These are phyloP conservation scores for Mortierella sp. DNA, from an alignment of 371 early-diverging fungal species.

Conservation along the genomic window DNA sequence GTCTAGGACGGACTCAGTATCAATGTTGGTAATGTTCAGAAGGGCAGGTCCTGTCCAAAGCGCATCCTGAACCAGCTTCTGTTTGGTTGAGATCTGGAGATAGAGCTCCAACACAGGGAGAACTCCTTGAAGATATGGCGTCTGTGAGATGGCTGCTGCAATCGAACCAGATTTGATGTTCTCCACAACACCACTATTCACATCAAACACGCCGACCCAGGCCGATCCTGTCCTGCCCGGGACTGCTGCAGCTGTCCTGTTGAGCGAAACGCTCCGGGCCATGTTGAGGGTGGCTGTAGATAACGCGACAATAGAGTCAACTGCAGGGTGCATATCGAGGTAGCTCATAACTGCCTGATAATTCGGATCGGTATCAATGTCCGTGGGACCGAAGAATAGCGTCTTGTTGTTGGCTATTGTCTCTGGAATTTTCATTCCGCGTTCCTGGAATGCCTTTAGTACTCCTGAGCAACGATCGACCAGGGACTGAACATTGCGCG, in stretches of 20 bases:
- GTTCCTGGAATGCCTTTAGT: conserved; percentile 26
- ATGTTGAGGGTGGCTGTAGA: conserved; percentile 22
- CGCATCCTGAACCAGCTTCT: conserved; percentile 9
- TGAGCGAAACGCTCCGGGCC: conserved; percentile 11
- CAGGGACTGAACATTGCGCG: conserved; percentile 15
- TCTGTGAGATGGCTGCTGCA: conserved; percentile 56
- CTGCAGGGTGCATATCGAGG: conserved; percentile 22
- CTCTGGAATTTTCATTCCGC: conserved; percentile 14
- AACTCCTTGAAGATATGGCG: conserved; percentile 64
- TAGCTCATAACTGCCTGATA: background rate
- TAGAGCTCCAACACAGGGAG: conserved; percentile 63
- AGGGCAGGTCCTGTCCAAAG: conserved; percentile 57
- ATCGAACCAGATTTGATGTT: conserved; percentile 50
- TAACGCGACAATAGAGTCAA: conserved; percentile 41
- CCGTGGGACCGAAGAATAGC: conserved; percentile 1
- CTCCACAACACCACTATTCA: conserved; percentile 46
- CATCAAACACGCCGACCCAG: conserved; percentile 47
- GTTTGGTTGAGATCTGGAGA: conserved; percentile 41
- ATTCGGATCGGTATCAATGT: background rate
- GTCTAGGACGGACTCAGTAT: conserved; percentile 50
- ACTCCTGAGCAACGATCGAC: conserved; percentile 42
- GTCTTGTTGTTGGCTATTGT: conserved; percentile 24
- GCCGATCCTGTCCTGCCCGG: conserved; percentile 45
- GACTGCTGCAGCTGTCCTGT: conserved; percentile 16
- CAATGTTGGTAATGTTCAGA: conserved; percentile 53